A percentile compares a stretch with the other conserved stretches of the same genome.
Conservation (phyloP, 352 stramenopile species). For the Phytophthora pistaciae region DNA sequence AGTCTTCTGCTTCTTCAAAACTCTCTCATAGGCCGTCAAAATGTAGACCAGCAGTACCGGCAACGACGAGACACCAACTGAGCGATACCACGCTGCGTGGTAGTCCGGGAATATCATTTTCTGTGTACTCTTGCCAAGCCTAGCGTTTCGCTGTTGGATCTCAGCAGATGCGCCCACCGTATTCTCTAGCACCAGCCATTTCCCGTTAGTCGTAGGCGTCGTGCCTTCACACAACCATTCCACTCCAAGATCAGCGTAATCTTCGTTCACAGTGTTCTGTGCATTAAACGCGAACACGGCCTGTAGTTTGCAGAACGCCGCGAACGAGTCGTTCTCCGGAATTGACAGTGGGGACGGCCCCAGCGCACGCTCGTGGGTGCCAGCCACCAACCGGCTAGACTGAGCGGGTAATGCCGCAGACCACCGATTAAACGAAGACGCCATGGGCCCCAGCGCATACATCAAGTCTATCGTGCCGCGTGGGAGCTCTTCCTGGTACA, state of each 20-base stretch:
- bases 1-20: conserved; percentile 14
- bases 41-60: conserved; percentile 74
- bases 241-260: conserved; percentile 67
- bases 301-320: conserved; percentile 65
- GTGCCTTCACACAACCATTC: conserved; percentile 80
- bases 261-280: conserved; percentile 60
- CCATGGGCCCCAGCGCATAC: conserved; percentile 64
- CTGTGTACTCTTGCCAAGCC: conserved; percentile 62
- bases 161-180: conserved; percentile 64
- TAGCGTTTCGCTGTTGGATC: conserved; percentile 80
- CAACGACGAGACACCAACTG: conserved; percentile 63
- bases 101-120: conserved; percentile 56
- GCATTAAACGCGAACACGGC: conserved; percentile 83
- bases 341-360: conserved; percentile 52
- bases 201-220: conserved; percentile 46
- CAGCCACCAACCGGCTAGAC: conserved; percentile 48
- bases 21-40: conserved; percentile 56
- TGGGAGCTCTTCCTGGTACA: conserved; percentile 85
- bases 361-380: conserved; percentile 58
- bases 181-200: conserved; percentile 75
- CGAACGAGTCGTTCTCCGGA: conserved; percentile 48
- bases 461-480: conserved; percentile 63
- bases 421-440: conserved; percentile 71
- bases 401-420: conserved; percentile 32
- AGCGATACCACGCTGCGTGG: conserved; percentile 59